Conservation (phyloP, 2,329 filamentous ascomycete species). For the Dendrostoma leiphaemia region DNA sequence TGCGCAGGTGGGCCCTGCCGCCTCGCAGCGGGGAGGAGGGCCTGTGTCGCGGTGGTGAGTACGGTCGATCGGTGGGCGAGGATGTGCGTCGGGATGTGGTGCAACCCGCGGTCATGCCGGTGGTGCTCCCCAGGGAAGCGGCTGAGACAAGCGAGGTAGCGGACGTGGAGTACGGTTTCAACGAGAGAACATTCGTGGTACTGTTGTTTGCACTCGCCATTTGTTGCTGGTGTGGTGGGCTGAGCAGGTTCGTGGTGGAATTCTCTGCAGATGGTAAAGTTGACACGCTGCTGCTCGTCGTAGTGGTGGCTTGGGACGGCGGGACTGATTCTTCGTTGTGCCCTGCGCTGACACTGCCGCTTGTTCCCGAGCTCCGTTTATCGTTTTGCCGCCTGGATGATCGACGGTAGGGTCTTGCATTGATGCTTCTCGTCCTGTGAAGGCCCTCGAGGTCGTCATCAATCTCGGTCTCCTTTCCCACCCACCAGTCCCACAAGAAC, state of each 20-base stretch:
- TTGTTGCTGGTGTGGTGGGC: conserved; percentile 12
- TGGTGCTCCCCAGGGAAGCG: conserved; percentile 31
- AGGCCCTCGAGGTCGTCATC: conserved; percentile 47
- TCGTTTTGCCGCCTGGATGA: conserved; percentile 23
- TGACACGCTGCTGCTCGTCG: conserved; percentile 23
- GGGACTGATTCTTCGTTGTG: conserved; percentile 13
- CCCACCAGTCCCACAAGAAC: conserved; percentile 90
- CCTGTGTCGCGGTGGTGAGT: conserved; percentile 30
- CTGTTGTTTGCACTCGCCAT: conserved; percentile 27
- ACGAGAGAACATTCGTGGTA: conserved; percentile 28
- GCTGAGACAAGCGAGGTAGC: conserved; percentile 53
- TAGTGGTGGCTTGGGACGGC: conserved; percentile 10
- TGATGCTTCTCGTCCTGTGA: conserved; percentile 34
- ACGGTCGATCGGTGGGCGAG: conserved; percentile 29
- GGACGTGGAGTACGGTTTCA: conserved; percentile 50
- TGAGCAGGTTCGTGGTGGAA: conserved; percentile 44
- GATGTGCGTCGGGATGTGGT: conserved; percentile 25
- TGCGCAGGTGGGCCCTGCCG: conserved; percentile 46
- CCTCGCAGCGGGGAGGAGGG: conserved; percentile 33
- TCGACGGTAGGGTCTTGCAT: conserved; percentile 25
- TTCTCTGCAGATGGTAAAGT: conserved; percentile 40
- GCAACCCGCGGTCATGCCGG: conserved; percentile 22
- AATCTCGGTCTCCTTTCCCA: conserved; percentile 58
- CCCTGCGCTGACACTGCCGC: conserved; percentile 24
- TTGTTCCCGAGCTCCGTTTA: conserved; percentile 21